Evolutionary conservation across 345 rosid species (phyloP).

Genomic region (Balakata baccata): DNA sequence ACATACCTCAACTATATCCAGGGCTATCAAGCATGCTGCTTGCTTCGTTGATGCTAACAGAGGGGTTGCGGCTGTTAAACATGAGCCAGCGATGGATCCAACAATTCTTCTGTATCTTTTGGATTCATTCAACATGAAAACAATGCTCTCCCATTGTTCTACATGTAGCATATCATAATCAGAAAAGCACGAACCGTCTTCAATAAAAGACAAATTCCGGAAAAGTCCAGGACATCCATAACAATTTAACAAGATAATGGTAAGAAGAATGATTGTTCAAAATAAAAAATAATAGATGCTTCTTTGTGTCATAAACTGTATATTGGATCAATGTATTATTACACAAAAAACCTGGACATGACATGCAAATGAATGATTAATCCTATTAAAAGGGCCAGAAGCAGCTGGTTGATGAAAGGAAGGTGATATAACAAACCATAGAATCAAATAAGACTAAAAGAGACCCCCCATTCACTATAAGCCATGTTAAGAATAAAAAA

Average conservation of each 20-base stretch:
- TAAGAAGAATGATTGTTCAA: background rate
- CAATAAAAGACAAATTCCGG: background rate
- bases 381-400: background rate
- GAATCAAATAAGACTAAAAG: background rate
- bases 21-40: conserved; percentile 63
- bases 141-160: conserved; percentile 60
- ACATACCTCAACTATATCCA: conserved; percentile 74
- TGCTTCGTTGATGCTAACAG: conserved; percentile 73
- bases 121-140: conserved; percentile 61
- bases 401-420: background rate
- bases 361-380: background rate
- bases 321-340: no score
- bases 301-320: background rate
- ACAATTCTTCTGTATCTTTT: conserved; percentile 73
- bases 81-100: conserved; percentile 76
- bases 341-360: no score
- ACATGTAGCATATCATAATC: conserved; percentile 16
- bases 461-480: background rate
- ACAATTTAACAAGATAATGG: background rate
- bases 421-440: no score
- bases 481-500: background rate
- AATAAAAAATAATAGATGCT: background rate
- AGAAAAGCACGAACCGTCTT: conserved; percentile 1
- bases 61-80: conserved; percentile 71
- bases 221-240: background rate